Base-by-base conservation (phyloP, 2,329 filamentous ascomycete genomes). In the Aspergillus puulaauensis region DNA sequence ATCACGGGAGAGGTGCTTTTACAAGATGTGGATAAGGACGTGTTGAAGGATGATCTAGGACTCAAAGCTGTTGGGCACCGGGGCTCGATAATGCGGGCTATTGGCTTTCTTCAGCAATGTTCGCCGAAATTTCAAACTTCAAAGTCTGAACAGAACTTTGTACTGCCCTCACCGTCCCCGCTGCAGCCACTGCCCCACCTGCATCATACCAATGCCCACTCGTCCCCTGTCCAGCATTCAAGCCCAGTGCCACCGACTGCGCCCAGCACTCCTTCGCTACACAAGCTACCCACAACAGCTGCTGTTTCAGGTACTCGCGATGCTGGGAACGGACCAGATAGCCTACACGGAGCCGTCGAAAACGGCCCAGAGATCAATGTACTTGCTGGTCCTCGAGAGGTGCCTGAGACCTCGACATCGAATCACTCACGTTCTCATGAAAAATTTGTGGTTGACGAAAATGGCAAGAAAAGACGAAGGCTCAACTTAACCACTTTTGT, bases 1-100 rank as follows among this genome's bases (percentile, higher is more conserved):
- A 78, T 93, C 5, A 84, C 87, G 54, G 90, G 90, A 1, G 79
- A 84, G 45, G 79, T 82, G 0, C 78, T 93, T 0, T 76, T 93
- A 1, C 84, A 82, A 23, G 77, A 82, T 35, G 78, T 88, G 11
- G 73, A 82, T 21, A 76, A 77, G 40, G 61, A 68, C 2, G 74
- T 77, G 1, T 73, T 86, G 14, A 72, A 78, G 12, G 79, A 86
- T 35, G 82, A 83, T 6, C 77, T 91, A 17, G 82, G 79, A 1
- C 76, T 93, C 54, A 81, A 72, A 40, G 79, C 81, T 4, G 72
- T 86, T 19, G 83, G 83, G 2, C 84, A 88, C 60, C 83, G 85
- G 57, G 77, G 78, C 45, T 82, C 80, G 1, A 71, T 95, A 2
- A 75, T 80, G 14, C 77, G 80, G 58, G 85, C 84, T 9, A 83